Conservation (phyloP, 1,284 basidiomycete genomes). For the Psilocybe mexicana region DNA sequence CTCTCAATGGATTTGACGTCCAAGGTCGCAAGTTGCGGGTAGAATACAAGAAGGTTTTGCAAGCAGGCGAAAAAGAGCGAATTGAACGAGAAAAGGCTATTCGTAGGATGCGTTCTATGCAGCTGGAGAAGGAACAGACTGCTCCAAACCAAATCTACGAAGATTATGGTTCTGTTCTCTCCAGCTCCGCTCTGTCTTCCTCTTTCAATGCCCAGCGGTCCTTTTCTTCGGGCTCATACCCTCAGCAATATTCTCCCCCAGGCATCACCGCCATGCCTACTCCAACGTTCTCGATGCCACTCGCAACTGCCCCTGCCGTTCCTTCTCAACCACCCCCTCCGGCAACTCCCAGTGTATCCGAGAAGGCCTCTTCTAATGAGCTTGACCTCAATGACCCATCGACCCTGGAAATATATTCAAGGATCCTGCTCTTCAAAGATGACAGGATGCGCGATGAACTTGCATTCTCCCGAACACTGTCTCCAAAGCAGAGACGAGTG, state of each 20-base stretch:
- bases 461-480: conserved; percentile 87
- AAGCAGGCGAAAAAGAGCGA: conserved; percentile 98
- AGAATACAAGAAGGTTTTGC: conserved; percentile 99
- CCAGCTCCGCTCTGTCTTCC: conserved; percentile 38
- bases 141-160: conserved; percentile 57
- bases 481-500: conserved; percentile 84
- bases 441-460: conserved; percentile 98
- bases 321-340: conserved; percentile 50
- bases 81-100: conserved; percentile 99
- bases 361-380: conserved; percentile 62
- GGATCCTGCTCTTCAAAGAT: conserved; percentile 96
- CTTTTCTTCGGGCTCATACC: conserved; percentile 63
- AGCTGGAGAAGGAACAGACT: conserved; percentile 76
- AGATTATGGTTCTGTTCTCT: conserved; percentile 62
- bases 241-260: conserved; percentile 60
- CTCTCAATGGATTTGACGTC: conserved; percentile 93
- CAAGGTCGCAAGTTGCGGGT: conserved; percentile 98
- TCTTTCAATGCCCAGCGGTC: conserved; percentile 64
- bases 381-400: conserved; percentile 96
- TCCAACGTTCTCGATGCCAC: conserved; percentile 55
- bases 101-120: conserved; percentile 96
- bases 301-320: conserved; percentile 43
- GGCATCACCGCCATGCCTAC: conserved; percentile 59
- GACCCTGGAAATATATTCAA: conserved; percentile 96
- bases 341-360: conserved; percentile 58